These are phyloP conservation scores for Zymoseptoria crescenta DNA, from an alignment of 2,329 filamentous ascomycete species.

Conservation along the genomic window DNA sequence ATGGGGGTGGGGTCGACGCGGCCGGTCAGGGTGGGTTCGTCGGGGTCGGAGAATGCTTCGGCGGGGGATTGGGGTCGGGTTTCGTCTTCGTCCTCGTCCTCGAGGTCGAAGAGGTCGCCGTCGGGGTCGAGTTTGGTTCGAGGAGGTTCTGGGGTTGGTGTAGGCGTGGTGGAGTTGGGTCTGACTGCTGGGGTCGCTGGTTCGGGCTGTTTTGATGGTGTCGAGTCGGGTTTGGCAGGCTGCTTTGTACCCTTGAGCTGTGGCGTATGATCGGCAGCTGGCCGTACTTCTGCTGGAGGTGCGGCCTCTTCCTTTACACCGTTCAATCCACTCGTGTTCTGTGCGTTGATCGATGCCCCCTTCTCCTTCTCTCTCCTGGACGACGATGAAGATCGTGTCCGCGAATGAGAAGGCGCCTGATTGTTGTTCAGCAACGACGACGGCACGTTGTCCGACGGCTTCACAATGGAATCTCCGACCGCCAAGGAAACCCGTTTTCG, in stretches of 20 bases:
- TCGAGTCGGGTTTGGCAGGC: not conserved
- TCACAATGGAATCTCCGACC: constrained; percentile 30
- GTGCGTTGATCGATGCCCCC: not conserved
- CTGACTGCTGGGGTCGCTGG: not conserved
- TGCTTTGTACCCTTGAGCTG: not conserved
- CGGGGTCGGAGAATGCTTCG: constrained; percentile 4
- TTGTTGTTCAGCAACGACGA: constrained; percentile 18
- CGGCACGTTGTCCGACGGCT: constrained; percentile 29
- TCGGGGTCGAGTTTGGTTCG: constrained; percentile 17
- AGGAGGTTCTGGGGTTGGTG: not conserved
- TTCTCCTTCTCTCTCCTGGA: constrained; percentile 1
- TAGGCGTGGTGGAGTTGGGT: not conserved
- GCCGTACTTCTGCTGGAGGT: not conserved
- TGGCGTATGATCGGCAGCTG: not conserved
- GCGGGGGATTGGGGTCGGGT: constrained; percentile 13
- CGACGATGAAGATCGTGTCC: constrained; percentile 12
- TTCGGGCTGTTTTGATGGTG: not conserved
- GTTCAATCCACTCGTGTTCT: not conserved
- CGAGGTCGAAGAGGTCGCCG: constrained; percentile 27
- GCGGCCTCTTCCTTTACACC: not conserved
- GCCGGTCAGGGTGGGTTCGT: not conserved
- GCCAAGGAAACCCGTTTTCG: constrained; percentile 31
- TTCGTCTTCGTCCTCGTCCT: constrained; percentile 19
- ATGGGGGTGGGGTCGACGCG: not conserved
- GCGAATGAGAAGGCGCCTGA: constrained; percentile 25